phyloP scores from a whole-genome alignment of 805 yeast species.

The Wickerhamiella kazuoi region DNA sequence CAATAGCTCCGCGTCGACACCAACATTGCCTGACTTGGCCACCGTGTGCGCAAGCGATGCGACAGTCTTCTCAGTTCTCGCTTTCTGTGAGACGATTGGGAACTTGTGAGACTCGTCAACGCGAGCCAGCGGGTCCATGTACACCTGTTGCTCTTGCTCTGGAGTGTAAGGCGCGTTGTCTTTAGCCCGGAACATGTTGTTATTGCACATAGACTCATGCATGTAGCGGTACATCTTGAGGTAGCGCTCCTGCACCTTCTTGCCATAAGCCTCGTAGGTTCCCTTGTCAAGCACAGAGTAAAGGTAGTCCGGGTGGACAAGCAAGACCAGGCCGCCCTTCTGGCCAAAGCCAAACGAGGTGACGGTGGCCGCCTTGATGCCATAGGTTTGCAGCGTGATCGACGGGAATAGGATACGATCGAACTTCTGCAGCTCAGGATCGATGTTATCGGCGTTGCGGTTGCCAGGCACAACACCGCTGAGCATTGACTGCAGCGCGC shows the following conservation, averaged over 20 bases:
- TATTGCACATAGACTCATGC: constrained; percentile 86
- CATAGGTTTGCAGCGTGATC: constrained; percentile 82
- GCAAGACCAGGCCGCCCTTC: constrained; percentile 94
- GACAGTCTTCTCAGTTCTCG: constrained; percentile 20
- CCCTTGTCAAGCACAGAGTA: constrained; percentile 60
- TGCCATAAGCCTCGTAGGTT: constrained; percentile 53
- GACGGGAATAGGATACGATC: constrained; percentile 90
- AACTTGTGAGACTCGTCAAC: constrained; percentile 26
- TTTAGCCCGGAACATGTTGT: constrained; percentile 83
- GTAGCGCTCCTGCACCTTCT: constrained; percentile 63
- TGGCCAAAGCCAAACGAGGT: constrained; percentile 99
- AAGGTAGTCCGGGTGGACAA: constrained; percentile 84
- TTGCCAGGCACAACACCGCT: constrained; percentile 95
- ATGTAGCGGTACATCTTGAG: constrained; percentile 82
- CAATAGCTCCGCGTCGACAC: constrained; percentile 91
- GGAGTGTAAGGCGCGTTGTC: constrained; percentile 83
- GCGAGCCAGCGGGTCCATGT: constrained; percentile 90
- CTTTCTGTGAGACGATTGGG: constrained; percentile 17
- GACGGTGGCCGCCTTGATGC: constrained; percentile 90
- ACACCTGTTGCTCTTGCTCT: constrained; percentile 75
- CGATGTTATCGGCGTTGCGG: constrained; percentile 95
- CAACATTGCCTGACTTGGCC: constrained; percentile 51
- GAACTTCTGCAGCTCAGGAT: constrained; percentile 59
- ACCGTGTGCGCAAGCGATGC: constrained; percentile 19
- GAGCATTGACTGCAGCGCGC: constrained; percentile 84